Evolutionary conservation across 2,329 filamentous ascomycete species (phyloP).

Genomic region (Aspergillus versicolor): DNA sequence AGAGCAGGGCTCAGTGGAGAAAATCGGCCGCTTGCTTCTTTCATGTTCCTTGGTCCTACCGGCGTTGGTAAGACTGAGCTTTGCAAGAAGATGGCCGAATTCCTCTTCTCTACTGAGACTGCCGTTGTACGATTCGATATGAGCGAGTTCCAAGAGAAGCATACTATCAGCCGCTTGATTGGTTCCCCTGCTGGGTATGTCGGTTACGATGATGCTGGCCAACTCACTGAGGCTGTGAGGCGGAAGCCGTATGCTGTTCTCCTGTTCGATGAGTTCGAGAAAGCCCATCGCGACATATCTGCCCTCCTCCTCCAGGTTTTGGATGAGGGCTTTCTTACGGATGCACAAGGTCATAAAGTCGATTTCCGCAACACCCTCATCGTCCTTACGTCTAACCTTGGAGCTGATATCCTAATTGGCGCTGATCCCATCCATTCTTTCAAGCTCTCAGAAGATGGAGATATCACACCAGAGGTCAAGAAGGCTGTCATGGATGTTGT

Average conservation of each 20-base stretch:
- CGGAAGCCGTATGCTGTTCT: conserved; percentile 94
- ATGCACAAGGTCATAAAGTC: conserved; percentile 92
- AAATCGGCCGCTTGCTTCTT: conserved; percentile 86
- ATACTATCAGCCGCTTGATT: conserved; percentile 89
- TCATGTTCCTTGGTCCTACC: conserved; percentile 97
- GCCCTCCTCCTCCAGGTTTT: conserved; percentile 89
- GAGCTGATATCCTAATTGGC: conserved; percentile 84
- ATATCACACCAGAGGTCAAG: conserved; percentile 72
- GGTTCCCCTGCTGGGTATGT: conserved; percentile 93
- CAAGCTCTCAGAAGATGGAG: conserved; percentile 62
- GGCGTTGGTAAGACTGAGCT: conserved; percentile 97
- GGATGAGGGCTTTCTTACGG: conserved; percentile 93
- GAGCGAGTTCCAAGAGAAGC: conserved; percentile 97
- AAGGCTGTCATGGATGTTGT: conserved; percentile 87
- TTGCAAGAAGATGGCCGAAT: conserved; percentile 91
- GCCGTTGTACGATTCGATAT: conserved; percentile 96
- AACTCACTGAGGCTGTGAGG: conserved; percentile 91
- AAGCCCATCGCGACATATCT: conserved; percentile 93
- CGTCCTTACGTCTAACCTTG: conserved; percentile 92
- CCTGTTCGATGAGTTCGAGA: conserved; percentile 96
- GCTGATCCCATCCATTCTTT: conserved; percentile 65
- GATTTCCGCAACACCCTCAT: conserved; percentile 97
- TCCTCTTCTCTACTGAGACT: conserved; percentile 87
- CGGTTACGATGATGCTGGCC: conserved; percentile 93
- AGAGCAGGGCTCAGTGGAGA: conserved; percentile 88